A percentile compares a stretch with the other conserved stretches of the same genome.
phyloP scores from a whole-genome alignment of 805 yeast genomes.

The Barnettozyma sucrosica region DNA sequence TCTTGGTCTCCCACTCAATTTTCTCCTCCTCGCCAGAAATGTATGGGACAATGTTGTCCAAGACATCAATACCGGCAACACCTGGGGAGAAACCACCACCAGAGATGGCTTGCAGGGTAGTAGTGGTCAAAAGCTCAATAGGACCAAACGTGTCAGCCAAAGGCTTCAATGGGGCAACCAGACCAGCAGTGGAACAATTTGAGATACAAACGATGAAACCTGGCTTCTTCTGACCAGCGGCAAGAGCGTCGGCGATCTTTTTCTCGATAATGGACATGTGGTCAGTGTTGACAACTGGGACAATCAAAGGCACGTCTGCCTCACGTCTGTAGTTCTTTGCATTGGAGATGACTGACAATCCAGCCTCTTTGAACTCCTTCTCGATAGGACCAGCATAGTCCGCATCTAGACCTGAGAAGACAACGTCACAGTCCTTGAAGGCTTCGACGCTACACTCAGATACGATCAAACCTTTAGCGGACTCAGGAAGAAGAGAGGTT shows the following conservation, averaged over 20 bases:
- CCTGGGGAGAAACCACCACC: slow-evolving; percentile 99
- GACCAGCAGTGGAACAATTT: slow-evolving; percentile 97
- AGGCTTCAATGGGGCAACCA: slow-evolving; percentile 96
- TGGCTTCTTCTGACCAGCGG: slow-evolving; percentile 49
- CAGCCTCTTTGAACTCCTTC: slow-evolving; percentile 73
- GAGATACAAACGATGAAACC: slow-evolving; percentile 94
- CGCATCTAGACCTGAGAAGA: slow-evolving; percentile 91
- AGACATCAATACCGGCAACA: slow-evolving; percentile 88
- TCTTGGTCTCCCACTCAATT: slow-evolving; percentile 97
- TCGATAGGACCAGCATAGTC: slow-evolving; percentile 93
- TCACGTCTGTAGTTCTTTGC: slow-evolving; percentile 95
- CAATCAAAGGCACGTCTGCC: slow-evolving; percentile 82
- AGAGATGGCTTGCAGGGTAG: slow-evolving; percentile 95
- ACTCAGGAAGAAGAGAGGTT: slow-evolving; percentile 70
- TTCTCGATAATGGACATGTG: slow-evolving; percentile 72
- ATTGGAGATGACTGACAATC: slow-evolving; percentile 82
- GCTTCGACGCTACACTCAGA: slow-evolving; percentile 70
- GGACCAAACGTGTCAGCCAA: slow-evolving; percentile 88
- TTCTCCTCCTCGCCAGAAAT: slow-evolving; percentile 97
- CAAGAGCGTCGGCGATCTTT: slow-evolving; percentile 48
- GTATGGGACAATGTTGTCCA: slow-evolving; percentile 92
- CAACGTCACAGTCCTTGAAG: slow-evolving; percentile 87
- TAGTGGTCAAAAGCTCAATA: slow-evolving; percentile 74
- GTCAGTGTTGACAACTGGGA: slow-evolving; percentile 91
- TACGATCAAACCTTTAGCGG: slow-evolving; percentile 58